A percentile compares a stretch with the other conserved stretches of the same genome.
phyloP scores from a whole-genome alignment of 202 grass and related monocot species.

The Zoysia matrella region DNA sequence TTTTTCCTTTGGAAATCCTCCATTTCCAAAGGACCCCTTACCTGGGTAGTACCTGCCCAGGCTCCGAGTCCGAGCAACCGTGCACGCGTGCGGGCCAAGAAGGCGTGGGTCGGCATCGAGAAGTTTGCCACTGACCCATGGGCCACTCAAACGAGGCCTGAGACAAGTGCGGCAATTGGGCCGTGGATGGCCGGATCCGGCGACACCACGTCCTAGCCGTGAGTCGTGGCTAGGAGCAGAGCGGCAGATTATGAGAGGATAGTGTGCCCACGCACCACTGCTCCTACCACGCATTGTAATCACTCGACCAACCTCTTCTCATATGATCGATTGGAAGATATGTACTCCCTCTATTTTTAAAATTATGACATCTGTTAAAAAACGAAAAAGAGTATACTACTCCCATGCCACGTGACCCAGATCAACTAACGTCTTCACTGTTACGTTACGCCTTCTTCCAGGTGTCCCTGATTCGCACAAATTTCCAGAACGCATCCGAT shows the following conservation, averaged over 20 bases:
- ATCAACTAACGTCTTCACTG: background rate
- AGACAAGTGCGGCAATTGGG: background rate
- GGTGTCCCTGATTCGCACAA: slow-evolving; percentile 2
- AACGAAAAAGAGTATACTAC: no score
- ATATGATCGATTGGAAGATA: background rate
- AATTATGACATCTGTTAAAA: no score
- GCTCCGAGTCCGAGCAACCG: background rate
- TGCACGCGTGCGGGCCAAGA: background rate
- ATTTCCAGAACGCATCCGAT: background rate
- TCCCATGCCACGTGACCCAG: background rate
- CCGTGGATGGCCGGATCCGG: background rate
- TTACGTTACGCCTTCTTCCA: slow-evolving; percentile 1
- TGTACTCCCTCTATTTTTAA: no score
- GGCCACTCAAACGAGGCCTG: background rate
- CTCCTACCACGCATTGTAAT: background rate
- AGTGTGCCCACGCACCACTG: no score
- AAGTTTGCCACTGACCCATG: background rate
- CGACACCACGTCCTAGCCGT: background rate
- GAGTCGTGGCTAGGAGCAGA: no score
- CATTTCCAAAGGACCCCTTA: no score
- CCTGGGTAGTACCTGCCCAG: background rate
- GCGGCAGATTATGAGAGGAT: no score
- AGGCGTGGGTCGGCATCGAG: background rate
- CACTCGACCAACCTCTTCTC: background rate
- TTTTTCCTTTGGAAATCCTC: no score